Conservation (phyloP, 2,329 filamentous ascomycete genomes). For the Colletotrichum sp. region DNA sequence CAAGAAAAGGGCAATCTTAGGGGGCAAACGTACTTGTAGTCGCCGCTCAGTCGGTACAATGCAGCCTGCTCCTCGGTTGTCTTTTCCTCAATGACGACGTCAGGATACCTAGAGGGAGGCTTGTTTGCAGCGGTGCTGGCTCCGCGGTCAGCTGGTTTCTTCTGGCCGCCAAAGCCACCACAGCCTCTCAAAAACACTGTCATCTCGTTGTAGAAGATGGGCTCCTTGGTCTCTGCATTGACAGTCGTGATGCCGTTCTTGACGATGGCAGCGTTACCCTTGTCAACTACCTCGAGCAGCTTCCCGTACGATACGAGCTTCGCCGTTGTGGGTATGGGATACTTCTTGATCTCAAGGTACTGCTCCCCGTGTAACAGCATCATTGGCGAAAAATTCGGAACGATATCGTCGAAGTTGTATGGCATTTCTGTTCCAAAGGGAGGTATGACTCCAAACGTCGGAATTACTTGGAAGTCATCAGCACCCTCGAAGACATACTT, state of each 20-base stretch:
- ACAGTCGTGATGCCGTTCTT: slow-evolving; percentile 82
- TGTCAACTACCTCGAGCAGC: slow-evolving; percentile 94
- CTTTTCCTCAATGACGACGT: slow-evolving; percentile 82
- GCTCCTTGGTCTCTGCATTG: slow-evolving; percentile 83
- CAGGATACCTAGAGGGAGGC: slow-evolving; percentile 77
- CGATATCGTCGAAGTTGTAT: slow-evolving; percentile 80
- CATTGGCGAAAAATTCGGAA: slow-evolving; percentile 97
- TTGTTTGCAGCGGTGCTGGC: slow-evolving; percentile 80
- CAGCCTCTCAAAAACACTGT: slow-evolving; percentile 92
- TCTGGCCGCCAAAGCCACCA: slow-evolving; percentile 86
- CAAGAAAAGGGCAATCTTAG: not conserved
- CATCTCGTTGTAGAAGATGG: slow-evolving; percentile 95
- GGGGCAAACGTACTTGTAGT: slow-evolving; percentile 72
- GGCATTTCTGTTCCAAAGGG: slow-evolving; percentile 84
- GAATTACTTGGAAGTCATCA: slow-evolving; percentile 91
- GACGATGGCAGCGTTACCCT: slow-evolving; percentile 86
- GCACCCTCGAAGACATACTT: slow-evolving; percentile 88
- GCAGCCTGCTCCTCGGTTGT: slow-evolving; percentile 92
- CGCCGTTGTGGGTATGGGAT: slow-evolving; percentile 85
- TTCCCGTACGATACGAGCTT: slow-evolving; percentile 77
- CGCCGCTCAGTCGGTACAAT: slow-evolving; percentile 90
- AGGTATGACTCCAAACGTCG: slow-evolving; percentile 97
- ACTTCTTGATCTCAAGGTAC: slow-evolving; percentile 93
- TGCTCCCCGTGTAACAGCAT: slow-evolving; percentile 99
- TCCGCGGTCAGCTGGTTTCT: slow-evolving; percentile 79